These are phyloP conservation scores for Forsythia viridissima DNA, from an alignment of 257 asterid species.

Conservation along the genomic window DNA sequence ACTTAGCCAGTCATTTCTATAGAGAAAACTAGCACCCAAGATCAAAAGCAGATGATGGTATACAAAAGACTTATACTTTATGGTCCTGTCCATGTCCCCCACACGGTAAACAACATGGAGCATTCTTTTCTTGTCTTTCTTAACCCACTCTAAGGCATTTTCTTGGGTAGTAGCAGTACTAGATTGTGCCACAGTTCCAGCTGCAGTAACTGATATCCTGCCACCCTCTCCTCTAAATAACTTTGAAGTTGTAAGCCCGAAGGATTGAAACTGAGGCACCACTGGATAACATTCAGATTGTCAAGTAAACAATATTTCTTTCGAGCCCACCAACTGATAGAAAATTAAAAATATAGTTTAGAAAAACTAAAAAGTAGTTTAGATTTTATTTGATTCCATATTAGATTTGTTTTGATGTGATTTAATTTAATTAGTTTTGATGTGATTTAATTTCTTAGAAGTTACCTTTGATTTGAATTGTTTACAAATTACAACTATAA, in stretches of 20 bases:
- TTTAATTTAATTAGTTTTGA: background rate
- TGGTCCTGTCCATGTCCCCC: conserved; percentile 96
- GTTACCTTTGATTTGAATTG: background rate
- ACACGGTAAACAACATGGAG: conserved; percentile 98
- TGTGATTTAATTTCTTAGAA: background rate
- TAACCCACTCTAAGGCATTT: conserved; percentile 81
- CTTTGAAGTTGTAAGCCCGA: conserved; percentile 59
- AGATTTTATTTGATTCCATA: background rate
- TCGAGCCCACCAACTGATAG: conserved; percentile 2
- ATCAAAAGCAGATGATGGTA: conserved; percentile 7
- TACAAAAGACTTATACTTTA: conserved; percentile 52
- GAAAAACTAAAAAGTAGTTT: background rate
- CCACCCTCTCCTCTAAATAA: conserved; percentile 43
- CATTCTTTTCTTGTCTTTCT: conserved; percentile 89
- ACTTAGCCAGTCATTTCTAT: conserved; percentile 11
- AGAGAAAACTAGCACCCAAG: conserved; percentile 27
- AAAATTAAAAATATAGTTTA: conserved; percentile 1
- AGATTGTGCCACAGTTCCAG: conserved; percentile 66
- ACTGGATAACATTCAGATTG: conserved; percentile 45
- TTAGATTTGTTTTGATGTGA: background rate
- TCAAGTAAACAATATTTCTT: conserved; percentile 19
- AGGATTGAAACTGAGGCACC: conserved; percentile 59
- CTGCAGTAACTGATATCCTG: conserved; percentile 41
- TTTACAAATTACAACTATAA: background rate
- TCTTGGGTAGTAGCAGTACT: conserved; percentile 68